Evolutionary conservation across 169 alveolate species (phyloP).

Genomic region (Plasmodium vivax): DNA sequence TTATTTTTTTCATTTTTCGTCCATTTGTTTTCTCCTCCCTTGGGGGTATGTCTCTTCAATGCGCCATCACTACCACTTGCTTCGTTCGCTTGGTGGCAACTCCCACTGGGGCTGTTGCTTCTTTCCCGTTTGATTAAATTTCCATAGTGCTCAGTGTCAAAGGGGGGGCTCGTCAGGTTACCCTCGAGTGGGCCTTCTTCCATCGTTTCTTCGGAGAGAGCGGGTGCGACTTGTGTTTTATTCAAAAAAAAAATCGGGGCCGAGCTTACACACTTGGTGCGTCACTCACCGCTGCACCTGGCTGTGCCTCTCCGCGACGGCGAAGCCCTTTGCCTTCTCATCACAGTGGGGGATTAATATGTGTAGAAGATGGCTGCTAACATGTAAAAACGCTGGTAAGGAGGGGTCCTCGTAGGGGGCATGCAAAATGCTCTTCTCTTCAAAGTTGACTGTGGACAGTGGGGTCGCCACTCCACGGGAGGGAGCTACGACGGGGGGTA

Average conservation of each 20-base stretch:
- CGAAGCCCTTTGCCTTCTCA: no score
- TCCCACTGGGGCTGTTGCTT: background rate
- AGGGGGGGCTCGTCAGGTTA: background rate
- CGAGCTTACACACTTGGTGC: no score
- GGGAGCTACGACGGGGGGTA: no score
- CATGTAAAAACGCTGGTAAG: background rate
- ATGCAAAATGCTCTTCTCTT: background rate
- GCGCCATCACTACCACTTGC: background rate
- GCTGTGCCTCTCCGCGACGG: no score
- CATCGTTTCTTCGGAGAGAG: background rate
- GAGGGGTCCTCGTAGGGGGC: background rate
- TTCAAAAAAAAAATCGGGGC: no score
- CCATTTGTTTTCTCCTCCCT: constrained; percentile 2
- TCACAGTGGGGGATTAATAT: no score
- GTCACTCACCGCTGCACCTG: no score
- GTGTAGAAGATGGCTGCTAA: background rate
- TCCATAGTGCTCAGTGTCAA: background rate
- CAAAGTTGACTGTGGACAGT: background rate
- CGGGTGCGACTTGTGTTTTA: background rate
- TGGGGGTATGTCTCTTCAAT: background rate
- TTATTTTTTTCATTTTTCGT: constrained; percentile 23
- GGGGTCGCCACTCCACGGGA: background rate
- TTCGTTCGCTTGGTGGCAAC: background rate
- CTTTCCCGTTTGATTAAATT: background rate
- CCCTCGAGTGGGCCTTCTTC: background rate